phyloP scores from a whole-genome alignment of 2,329 filamentous ascomycete species.

The Penicillium paneum region DNA sequence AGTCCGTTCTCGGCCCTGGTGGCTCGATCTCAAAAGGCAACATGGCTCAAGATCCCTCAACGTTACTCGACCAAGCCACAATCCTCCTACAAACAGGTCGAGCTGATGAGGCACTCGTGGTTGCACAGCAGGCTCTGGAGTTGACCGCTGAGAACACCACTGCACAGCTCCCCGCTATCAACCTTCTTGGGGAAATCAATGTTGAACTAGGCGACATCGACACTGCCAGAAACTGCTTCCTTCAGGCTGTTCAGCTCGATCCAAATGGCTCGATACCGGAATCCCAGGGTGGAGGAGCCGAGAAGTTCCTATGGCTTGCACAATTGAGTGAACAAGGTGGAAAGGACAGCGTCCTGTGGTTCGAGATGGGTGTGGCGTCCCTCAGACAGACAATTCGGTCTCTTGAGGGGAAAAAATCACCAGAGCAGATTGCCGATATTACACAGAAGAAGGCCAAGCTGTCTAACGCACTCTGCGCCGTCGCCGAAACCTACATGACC shows the following conservation, averaged over 20 bases:
- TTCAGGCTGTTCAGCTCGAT: conserved; percentile 71
- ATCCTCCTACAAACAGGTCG: conserved; percentile 58
- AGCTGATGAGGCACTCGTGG: conserved; percentile 54
- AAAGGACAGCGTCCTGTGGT: conserved; percentile 59
- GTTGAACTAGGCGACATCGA: conserved; percentile 81
- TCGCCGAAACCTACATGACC: conserved; percentile 98
- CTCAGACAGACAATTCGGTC: conserved; percentile 68
- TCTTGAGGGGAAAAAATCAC: conserved; percentile 52
- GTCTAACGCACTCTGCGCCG: conserved; percentile 86
- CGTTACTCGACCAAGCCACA: conserved; percentile 57
- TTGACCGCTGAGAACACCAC: conserved; percentile 33
- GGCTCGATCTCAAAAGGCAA: conserved; percentile 41
- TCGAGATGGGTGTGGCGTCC: conserved; percentile 63
- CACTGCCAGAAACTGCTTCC: conserved; percentile 68
- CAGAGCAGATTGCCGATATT: conserved; percentile 41
- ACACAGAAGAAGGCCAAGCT: conserved; percentile 77
- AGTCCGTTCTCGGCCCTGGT: conserved; percentile 44
- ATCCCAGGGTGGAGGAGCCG: conserved; percentile 73
- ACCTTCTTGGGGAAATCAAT: conserved; percentile 75
- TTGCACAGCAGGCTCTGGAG: conserved; percentile 53
- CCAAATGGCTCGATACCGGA: conserved; percentile 68
- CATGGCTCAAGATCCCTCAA: conserved; percentile 51
- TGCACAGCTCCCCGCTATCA: conserved; percentile 58
- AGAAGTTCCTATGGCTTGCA: conserved; percentile 93
- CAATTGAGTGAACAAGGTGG: conserved; percentile 72